Percentiles rank a stretch among this genome's conserved stretches.
Conservation (phyloP, 805 yeast species). For the Kodamaea fukazawae region DNA sequence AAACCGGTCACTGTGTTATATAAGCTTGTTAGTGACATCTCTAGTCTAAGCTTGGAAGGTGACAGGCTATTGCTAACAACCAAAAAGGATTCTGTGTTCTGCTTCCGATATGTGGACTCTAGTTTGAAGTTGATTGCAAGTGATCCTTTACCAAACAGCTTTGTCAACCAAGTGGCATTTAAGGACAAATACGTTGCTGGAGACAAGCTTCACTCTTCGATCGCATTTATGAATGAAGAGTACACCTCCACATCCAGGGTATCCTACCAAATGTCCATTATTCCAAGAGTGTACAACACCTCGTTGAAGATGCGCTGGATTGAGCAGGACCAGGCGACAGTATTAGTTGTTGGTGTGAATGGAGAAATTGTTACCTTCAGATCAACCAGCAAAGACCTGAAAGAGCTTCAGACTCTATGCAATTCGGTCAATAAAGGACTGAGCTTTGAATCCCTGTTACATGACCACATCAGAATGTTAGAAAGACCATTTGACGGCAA, state of each 20-base stretch:
- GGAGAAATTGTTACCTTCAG: conserved; percentile 33
- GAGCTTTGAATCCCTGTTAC: conserved; percentile 11
- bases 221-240: conserved; percentile 23
- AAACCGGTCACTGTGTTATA: conserved; percentile 24
- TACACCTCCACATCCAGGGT: conserved; percentile 10
- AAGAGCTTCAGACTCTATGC: conserved; percentile 16
- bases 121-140: conserved; percentile 18
- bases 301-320: conserved; percentile 23
- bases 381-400: conserved; percentile 10
- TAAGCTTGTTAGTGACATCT: conserved; percentile 31
- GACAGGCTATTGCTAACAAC: conserved; percentile 28
- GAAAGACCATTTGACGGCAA: conserved; percentile 35
- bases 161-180: conserved; percentile 29
- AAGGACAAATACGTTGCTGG: conserved; percentile 26
- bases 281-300: conserved; percentile 32
- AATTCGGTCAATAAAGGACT: conserved; percentile 12
- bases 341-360: conserved; percentile 34
- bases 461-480: conserved; percentile 19
- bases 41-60: conserved; percentile 21
- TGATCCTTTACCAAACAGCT: conserved; percentile 34
- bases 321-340: conserved; percentile 7
- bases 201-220: conserved; percentile 35
- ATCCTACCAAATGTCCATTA: conserved; percentile 22
- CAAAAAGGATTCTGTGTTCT: conserved; percentile 33
- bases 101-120: conserved; percentile 19